These are phyloP conservation scores for Fusarium pininemorale DNA, from an alignment of 2,329 filamentous ascomycete species.

Conservation along the genomic window DNA sequence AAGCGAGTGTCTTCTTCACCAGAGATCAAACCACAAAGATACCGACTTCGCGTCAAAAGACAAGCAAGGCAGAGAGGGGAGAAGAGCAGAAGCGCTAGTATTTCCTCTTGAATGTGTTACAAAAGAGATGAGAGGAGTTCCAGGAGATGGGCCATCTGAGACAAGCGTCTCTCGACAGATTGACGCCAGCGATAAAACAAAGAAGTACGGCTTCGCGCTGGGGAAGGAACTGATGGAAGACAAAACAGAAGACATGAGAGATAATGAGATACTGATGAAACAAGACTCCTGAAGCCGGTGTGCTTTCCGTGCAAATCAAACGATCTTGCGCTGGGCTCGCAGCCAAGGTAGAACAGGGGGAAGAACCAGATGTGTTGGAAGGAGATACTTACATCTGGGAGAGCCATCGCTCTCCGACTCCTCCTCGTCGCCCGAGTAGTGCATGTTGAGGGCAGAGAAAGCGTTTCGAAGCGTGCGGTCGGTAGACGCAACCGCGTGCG, in stretches of 20 bases:
- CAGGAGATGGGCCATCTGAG: neutral
- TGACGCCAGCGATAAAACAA: neutral
- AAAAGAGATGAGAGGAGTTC: neutral
- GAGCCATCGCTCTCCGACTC: constrained; percentile 1
- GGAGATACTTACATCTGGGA: constrained; percentile 6
- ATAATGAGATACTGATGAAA: neutral
- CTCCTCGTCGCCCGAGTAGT: neutral
- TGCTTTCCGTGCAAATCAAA: neutral
- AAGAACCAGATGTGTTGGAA: neutral
- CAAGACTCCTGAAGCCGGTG: neutral
- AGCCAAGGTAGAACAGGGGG: neutral
- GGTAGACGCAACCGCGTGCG: neutral
- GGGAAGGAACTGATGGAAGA: neutral
- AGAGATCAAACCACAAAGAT: neutral
- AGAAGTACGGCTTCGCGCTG: neutral
- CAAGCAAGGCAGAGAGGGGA: neutral
- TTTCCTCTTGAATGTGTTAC: neutral
- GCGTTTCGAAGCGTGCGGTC: constrained; percentile 13
- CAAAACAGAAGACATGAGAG: neutral
- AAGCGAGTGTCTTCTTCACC: neutral
- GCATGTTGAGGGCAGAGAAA: neutral
- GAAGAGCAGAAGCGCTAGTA: neutral
- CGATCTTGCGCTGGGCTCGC: neutral
- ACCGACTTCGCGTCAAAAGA: neutral
- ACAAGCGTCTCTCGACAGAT: neutral